Evolutionary conservation across 2,329 filamentous ascomycete species (phyloP).

Genomic region (Neofusicoccum laricinum): DNA sequence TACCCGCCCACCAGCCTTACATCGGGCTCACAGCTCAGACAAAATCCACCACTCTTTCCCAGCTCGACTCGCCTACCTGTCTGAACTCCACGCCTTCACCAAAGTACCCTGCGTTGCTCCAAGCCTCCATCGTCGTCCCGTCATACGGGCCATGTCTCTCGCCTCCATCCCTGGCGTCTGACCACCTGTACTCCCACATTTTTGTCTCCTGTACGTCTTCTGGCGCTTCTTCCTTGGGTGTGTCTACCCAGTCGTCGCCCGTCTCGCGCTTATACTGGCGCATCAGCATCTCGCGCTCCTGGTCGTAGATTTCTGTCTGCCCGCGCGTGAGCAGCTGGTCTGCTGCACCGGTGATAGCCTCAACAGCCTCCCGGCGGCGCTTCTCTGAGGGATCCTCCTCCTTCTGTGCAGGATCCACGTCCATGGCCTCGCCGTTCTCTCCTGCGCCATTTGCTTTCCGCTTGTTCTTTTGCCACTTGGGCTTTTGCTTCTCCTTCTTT

Average conservation of each 20-base stretch:
- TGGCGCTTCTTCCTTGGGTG: constrained; percentile 33
- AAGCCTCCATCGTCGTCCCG: constrained; percentile 78
- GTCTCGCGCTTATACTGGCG: constrained; percentile 82
- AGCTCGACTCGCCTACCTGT: constrained; percentile 40
- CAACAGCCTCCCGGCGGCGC: constrained; percentile 69
- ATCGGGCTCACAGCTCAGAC: too few species aligned
- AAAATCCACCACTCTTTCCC: constrained; percentile 38
- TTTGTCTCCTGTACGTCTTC: constrained; percentile 29
- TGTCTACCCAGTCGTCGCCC: constrained; percentile 77
- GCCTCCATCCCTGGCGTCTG: constrained; percentile 77
- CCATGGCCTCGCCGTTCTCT: constrained; percentile 57
- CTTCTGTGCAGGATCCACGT: constrained; percentile 55
- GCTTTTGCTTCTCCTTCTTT: constrained; percentile 46
- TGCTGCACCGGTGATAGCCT: constrained; percentile 82
- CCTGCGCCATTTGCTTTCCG: constrained; percentile 34
- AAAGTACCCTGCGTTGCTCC: constrained; percentile 92
- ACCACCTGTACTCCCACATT: constrained; percentile 93
- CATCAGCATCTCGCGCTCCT: constrained; percentile 77
- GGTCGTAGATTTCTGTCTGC: constrained; percentile 86
- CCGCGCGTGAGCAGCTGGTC: constrained; percentile 82
- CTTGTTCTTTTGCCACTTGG: constrained; percentile 63
- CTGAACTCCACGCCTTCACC: constrained; percentile 72
- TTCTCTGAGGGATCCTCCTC: constrained; percentile 66
- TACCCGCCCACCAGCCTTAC: background rate
- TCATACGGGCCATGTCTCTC: constrained; percentile 86